Percentiles rank a stretch among this genome's conserved stretches.
phyloP scores from a whole-genome alignment of 352 stramenopile genomes.

The Pythium brachiatum region DNA sequence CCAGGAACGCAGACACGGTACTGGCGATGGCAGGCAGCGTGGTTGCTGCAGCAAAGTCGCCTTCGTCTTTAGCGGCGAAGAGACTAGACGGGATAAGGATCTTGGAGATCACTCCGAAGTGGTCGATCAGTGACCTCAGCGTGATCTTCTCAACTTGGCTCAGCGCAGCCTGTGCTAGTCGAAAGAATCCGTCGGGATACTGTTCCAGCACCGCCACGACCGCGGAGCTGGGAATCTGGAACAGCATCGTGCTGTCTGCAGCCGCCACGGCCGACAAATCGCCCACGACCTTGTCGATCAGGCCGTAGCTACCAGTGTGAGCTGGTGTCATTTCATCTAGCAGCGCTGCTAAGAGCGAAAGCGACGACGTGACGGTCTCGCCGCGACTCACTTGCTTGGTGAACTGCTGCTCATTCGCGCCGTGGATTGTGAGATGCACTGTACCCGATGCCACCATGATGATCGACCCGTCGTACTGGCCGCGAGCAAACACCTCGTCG shows the following conservation, averaged over 20 bases:
- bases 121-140: conserved; percentile 70
- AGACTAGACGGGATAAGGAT: conserved; percentile 38
- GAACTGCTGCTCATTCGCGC: conserved; percentile 41
- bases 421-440: conserved; percentile 59
- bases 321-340: conserved; percentile 34
- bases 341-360: conserved; percentile 60
- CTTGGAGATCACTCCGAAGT: conserved; percentile 63
- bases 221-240: conserved; percentile 54
- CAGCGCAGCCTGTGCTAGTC: conserved; percentile 64
- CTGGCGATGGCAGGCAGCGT: not conserved
- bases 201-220: conserved; percentile 51
- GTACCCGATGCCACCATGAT: conserved; percentile 64
- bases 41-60: not conserved
- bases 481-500: conserved; percentile 55
- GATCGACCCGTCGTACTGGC: conserved; percentile 71
- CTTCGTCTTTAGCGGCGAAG: conserved; percentile 9
- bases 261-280: conserved; percentile 48
- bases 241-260: conserved; percentile 52
- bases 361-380: conserved; percentile 71
- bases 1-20: conserved; percentile 4
- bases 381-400: conserved; percentile 48
- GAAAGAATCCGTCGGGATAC: conserved; percentile 73
- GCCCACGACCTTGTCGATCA: conserved; percentile 51
- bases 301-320: conserved; percentile 22
- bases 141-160: conserved; percentile 86